Conservation (phyloP, 2,329 filamentous ascomycete species). For the Aspergillus amoenus region DNA sequence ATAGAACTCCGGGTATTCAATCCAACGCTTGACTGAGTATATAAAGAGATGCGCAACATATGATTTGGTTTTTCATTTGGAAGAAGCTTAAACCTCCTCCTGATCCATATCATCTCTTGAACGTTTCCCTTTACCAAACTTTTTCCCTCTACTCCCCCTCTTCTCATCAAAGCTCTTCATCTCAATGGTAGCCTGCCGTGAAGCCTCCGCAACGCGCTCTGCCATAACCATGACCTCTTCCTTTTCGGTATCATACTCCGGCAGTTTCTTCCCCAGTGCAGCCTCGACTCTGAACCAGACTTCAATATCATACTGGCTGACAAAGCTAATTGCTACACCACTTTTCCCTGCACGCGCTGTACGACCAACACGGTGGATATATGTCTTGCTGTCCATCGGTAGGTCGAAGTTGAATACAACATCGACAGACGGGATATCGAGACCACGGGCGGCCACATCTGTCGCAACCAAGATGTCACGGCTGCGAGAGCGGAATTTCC, state of each 20-base stretch:
- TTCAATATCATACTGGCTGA: slow-evolving; percentile 86
- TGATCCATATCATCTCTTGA: slow-evolving; percentile 69
- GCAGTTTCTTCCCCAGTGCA: slow-evolving; percentile 73
- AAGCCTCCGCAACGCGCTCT: slow-evolving; percentile 76
- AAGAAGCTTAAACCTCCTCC: slow-evolving; percentile 62
- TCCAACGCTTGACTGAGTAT: slow-evolving; percentile 2
- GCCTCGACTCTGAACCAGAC: slow-evolving; percentile 79
- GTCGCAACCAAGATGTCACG: slow-evolving; percentile 85
- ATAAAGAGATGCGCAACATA: not conserved
- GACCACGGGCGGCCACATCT: slow-evolving; percentile 87
- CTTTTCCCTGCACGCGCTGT: slow-evolving; percentile 85
- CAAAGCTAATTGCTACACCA: slow-evolving; percentile 75
- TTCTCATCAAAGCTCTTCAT: slow-evolving; percentile 80
- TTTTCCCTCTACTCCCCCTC: slow-evolving; percentile 51
- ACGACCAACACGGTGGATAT: slow-evolving; percentile 84
- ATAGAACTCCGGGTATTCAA: slow-evolving; percentile 3
- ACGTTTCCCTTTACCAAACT: slow-evolving; percentile 56
- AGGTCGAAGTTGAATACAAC: slow-evolving; percentile 84
- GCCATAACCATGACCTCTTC: slow-evolving; percentile 85
- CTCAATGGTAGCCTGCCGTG: slow-evolving; percentile 73
- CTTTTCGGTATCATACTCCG: slow-evolving; percentile 68
- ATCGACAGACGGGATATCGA: slow-evolving; percentile 91
- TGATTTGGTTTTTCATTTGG: not conserved
- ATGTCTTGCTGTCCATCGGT: slow-evolving; percentile 82
- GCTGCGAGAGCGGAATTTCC: slow-evolving; percentile 81